Base-by-base conservation (phyloP, 1,284 basidiomycete species). In the Apiotrichum gamsii region DNA sequence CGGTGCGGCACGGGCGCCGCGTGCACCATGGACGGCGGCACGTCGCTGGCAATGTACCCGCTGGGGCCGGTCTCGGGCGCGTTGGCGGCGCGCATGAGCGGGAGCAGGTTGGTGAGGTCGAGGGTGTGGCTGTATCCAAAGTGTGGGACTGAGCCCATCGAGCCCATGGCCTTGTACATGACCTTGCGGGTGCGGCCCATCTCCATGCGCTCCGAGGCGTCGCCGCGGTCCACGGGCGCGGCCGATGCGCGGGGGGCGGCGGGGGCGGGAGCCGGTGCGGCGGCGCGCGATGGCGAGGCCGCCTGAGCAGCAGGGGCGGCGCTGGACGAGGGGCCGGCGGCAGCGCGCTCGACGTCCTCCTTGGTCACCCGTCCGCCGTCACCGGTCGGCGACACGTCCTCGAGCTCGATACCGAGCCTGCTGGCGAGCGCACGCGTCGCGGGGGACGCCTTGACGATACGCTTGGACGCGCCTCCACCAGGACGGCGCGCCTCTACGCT, bases 151-250 rank as follows among this genome's bases (percentile, higher is more conserved):
- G 39, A 36, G 19, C 61, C 65, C 57, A 65, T 64, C 23, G 83
- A 84, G 18, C 77, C 79, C 85, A 90, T 89, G 1, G 85, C 85
- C 58, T 85, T 85, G 80, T 81, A 90, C 87, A 90, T 90, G 31
- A 81, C 82, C 65, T 83, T 81, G 48, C 88, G 76, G 9, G 86
- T 90, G 56, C 87, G 76, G 15, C 84, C 84, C 48, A 56, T 49
- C 60, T 85, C 35, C 76, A 81, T 5, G 74, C 89, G 33, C 70
- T 86, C 43, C 69, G 82, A 30, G 81, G 85, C 62, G 80, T 89
- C 56, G 67, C 79, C 2, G 80, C 85, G 13, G 77, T 76, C 10
- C 24, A 44, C 45, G 11, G 47, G 43, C 16, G 20, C 34, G 16
- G 43, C 19, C 6, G 25, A 28, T 11, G 25, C 6, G 8, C 11